Conservation (phyloP, 2,329 filamentous ascomycete species). For the Balansia obtecta region DNA sequence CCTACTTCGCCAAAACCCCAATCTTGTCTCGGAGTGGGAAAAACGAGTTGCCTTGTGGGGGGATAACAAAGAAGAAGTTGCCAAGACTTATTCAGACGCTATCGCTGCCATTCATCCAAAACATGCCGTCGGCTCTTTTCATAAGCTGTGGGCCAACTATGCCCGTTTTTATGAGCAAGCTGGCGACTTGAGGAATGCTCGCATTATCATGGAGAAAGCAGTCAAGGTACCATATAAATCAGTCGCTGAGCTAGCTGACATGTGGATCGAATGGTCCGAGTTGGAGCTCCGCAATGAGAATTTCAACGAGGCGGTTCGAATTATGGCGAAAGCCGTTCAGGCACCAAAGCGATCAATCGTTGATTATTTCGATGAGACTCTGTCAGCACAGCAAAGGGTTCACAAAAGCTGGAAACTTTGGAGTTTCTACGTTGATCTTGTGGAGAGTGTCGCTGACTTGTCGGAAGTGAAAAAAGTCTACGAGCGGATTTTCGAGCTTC, state of each 20-base stretch:
- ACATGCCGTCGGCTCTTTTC: slow-evolving; percentile 85
- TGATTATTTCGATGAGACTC: slow-evolving; percentile 95
- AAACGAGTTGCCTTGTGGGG: slow-evolving; percentile 95
- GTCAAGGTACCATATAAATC: slow-evolving; percentile 97
- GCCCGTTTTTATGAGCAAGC: slow-evolving; percentile 93
- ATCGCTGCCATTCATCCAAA: slow-evolving; percentile 90
- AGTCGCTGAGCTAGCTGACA: slow-evolving; percentile 90
- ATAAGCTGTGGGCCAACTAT: slow-evolving; percentile 92
- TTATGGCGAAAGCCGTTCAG: slow-evolving; percentile 95
- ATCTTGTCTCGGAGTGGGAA: slow-evolving; percentile 94
- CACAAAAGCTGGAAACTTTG: slow-evolving; percentile 99
- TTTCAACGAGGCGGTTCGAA: slow-evolving; percentile 84
- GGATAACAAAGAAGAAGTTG: slow-evolving; percentile 80
- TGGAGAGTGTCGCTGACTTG: slow-evolving; percentile 83
- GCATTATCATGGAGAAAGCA: slow-evolving; percentile 93
- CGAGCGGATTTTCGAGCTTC: slow-evolving; percentile 93
- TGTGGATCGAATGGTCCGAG: slow-evolving; percentile 99
- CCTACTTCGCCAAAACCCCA: slow-evolving; percentile 84
- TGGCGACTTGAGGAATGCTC: slow-evolving; percentile 70
- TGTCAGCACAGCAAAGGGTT: slow-evolving; percentile 89
- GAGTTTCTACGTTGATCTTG: slow-evolving; percentile 98
- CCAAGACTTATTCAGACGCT: slow-evolving; percentile 88
- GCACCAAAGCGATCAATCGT: slow-evolving; percentile 95
- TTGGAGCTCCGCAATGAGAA: slow-evolving; percentile 95
- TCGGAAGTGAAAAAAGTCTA: slow-evolving; percentile 92